A percentile compares a stretch with the other conserved stretches of the same genome.
Evolutionary conservation across 1,284 basidiomycete species (phyloP).

Genomic region (Phylloboletellus chloephorus): DNA sequence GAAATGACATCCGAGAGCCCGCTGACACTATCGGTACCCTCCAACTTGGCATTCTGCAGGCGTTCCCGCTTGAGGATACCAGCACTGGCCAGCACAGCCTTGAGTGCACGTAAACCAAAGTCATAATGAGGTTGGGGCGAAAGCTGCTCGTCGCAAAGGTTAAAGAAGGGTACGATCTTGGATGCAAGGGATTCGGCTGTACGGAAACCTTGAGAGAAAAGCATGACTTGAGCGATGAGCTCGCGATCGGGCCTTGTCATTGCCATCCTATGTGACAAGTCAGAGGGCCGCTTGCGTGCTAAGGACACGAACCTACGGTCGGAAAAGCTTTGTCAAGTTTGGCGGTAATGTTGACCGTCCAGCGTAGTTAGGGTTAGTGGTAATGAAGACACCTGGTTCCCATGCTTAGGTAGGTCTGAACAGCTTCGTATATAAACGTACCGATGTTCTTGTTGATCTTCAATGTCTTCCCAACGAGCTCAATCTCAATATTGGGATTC

Average conservation of each 20-base stretch:
- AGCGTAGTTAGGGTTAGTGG: constrained; percentile 97
- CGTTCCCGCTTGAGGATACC: constrained; percentile 96
- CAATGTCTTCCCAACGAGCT: constrained; percentile 92
- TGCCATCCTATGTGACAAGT: constrained; percentile 68
- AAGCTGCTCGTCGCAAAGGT: constrained; percentile 94
- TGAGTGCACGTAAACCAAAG: constrained; percentile 96
- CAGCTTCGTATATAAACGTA: constrained; percentile 24
- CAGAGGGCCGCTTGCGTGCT: constrained; percentile 2
- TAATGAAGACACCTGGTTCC: constrained; percentile 81
- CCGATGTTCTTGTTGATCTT: constrained; percentile 94
- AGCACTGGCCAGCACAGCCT: constrained; percentile 93
- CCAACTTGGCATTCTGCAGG: constrained; percentile 47
- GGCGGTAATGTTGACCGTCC: constrained; percentile 96
- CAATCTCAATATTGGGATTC: constrained; percentile 85
- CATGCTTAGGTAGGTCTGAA: constrained; percentile 9
- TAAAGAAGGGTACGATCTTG: constrained; percentile 99
- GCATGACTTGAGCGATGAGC: constrained; percentile 98
- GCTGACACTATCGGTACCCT: constrained; percentile 42
- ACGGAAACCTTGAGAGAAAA: constrained; percentile 99
- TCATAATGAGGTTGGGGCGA: constrained; percentile 99
- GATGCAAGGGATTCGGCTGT: constrained; percentile 94
- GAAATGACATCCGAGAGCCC: constrained; percentile 67
- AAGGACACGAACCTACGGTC: constrained; percentile 56
- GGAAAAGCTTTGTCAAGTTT: constrained; percentile 93
- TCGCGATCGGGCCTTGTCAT: constrained; percentile 99